A percentile compares a stretch with the other conserved stretches of the same genome.
These are phyloP conservation scores for Suillus lakei DNA, from an alignment of 768 basidiomycete genomes.

Conservation along the genomic window DNA sequence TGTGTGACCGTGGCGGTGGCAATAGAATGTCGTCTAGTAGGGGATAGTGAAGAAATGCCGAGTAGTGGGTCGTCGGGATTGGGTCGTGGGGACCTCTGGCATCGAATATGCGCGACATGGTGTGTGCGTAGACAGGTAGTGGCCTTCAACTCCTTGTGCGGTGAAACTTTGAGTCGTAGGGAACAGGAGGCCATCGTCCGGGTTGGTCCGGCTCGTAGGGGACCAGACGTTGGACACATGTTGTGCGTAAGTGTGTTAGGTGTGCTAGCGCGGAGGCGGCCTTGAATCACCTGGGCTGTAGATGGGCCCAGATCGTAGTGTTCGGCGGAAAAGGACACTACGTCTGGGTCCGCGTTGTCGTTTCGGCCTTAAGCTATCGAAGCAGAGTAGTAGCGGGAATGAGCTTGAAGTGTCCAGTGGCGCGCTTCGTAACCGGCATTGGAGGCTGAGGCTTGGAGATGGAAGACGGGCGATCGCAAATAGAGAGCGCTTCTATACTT, in stretches of 20 bases:
- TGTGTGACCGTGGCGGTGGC: too few relatives aligned
- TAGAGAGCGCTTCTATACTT: neutral
- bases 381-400: neutral
- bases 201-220: neutral
- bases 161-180: neutral
- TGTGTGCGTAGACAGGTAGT: neutral
- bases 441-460: neutral
- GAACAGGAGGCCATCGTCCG: neutral
- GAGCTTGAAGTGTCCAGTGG: neutral
- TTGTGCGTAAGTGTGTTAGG: neutral
- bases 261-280: neutral
- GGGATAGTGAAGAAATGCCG: neutral
- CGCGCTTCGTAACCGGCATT: neutral
- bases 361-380: neutral
- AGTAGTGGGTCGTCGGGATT: neutral
- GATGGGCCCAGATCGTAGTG: neutral
- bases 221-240: neutral
- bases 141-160: neutral
- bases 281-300: neutral
- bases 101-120: neutral
- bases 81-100: neutral
- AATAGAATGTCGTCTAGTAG: neutral
- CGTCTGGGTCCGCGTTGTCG: neutral
- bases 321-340: neutral
- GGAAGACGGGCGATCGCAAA: neutral